Conservation (phyloP, 345 rosid genomes). For the Bruguiera parviflora region DNA sequence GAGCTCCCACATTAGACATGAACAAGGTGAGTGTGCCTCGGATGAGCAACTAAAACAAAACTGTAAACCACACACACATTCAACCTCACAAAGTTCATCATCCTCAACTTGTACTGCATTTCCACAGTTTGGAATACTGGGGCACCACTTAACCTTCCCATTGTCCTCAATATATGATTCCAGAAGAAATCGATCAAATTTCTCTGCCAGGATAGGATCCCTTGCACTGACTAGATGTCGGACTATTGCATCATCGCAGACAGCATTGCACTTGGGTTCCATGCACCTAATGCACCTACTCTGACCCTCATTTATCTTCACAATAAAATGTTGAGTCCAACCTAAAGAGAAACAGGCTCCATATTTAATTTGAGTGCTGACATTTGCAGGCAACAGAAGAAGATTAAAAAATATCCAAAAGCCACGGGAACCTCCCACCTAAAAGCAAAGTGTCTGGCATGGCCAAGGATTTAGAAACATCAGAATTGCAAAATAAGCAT, state of each 20-base stretch:
- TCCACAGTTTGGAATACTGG: conserved; percentile 89
- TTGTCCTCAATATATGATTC: conserved; percentile 97
- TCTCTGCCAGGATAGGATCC: conserved; percentile 79
- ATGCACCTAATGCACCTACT: conserved; percentile 87
- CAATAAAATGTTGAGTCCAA: conserved; percentile 88
- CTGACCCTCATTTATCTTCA: conserved; percentile 88
- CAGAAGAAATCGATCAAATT: conserved; percentile 83
- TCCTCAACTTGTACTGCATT: conserved; percentile 85
- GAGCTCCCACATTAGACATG: conserved; percentile 93
- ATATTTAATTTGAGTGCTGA: conserved; percentile 5
- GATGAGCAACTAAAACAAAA: conserved; percentile 83
- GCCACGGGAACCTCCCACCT: too few relatives aligned
- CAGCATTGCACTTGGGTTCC: conserved; percentile 81
- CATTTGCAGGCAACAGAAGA: not conserved
- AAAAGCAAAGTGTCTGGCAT: too few relatives aligned
- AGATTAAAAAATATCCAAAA: not conserved
- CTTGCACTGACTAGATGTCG: conserved; percentile 65
- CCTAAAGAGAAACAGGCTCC: conserved; percentile 34
- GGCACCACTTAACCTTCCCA: conserved; percentile 98
- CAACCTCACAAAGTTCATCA: conserved; percentile 76
- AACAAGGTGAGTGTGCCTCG: conserved; percentile 90
- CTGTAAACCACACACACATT: conserved; percentile 83
- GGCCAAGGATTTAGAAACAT: too few relatives aligned
- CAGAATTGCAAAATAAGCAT: too few relatives aligned
- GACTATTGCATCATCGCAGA: conserved; percentile 77